Evolutionary conservation across 2,329 filamentous ascomycete species (phyloP).

Genomic region (Canariomyces notabilis): DNA sequence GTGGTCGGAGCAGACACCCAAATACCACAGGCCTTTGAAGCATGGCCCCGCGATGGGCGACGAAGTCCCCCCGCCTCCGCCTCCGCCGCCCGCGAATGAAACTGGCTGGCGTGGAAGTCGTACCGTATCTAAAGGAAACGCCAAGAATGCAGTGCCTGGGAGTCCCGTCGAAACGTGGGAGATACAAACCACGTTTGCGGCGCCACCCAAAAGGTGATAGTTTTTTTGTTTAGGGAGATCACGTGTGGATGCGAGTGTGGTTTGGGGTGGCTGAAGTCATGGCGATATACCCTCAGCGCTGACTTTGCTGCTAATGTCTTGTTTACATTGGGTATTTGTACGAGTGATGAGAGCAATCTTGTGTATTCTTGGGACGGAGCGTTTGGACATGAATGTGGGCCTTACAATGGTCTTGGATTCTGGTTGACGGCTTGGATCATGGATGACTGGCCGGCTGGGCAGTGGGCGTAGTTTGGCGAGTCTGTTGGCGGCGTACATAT

Average conservation of each 20-base stretch:
- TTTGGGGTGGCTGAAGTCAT: background rate
- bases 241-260: background rate
- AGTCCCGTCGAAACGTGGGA: conserved; percentile 33
- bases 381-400: too few species aligned
- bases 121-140: conserved; percentile 9
- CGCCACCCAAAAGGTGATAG: conserved; percentile 25
- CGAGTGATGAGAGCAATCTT: background rate
- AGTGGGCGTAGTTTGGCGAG: too few species aligned
- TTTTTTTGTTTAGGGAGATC: conserved; percentile 1
- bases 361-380: background rate
- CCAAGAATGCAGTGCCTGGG: conserved; percentile 22
- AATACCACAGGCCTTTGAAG: conserved; percentile 1
- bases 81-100: conserved; percentile 17
- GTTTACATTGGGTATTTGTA: background rate
- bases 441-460: too few species aligned
- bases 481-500: too few species aligned
- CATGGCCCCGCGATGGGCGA: background rate
- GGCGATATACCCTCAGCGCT: background rate
- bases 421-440: too few species aligned
- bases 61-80: background rate
- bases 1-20: conserved; percentile 12
- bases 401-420: too few species aligned
- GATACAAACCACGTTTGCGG: conserved; percentile 37
- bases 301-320: background rate
- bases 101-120: conserved; percentile 6